phyloP scores from a whole-genome alignment of 306 rosid genomes.

The Senna tora region DNA sequence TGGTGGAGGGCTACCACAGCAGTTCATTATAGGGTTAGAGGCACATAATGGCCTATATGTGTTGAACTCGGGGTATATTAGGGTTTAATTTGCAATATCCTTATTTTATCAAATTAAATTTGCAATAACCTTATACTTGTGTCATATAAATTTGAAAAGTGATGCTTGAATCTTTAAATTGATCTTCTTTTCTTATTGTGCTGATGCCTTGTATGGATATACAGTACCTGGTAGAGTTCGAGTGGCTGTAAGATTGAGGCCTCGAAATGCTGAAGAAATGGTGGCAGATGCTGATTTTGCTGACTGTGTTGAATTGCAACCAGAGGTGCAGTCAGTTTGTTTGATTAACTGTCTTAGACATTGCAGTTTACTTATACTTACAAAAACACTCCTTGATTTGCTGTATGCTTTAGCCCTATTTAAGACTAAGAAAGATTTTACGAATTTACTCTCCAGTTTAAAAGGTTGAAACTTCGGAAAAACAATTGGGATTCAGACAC shows the following conservation, averaged over 20 bases:
- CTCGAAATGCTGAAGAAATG: conserved; percentile 82
- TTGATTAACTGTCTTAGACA: conserved; percentile 17
- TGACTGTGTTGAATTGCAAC: conserved; percentile 87
- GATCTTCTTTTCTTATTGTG: not conserved
- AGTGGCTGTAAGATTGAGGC: conserved; percentile 91
- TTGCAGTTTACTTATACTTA: conserved; percentile 13
- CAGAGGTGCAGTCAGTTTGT: conserved; percentile 66
- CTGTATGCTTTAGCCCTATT: conserved; percentile 10
- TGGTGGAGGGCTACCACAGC: conserved; percentile 6
- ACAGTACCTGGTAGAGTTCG: conserved; percentile 94
- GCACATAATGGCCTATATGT: conserved; percentile 16
- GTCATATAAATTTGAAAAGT: conserved; percentile 22
- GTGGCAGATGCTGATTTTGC: conserved; percentile 92
- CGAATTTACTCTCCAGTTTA: conserved; percentile 62
- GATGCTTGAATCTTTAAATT: conserved; percentile 19
- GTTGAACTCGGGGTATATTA: conserved; percentile 19
- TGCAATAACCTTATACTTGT: not conserved
- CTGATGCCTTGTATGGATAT: conserved; percentile 18
- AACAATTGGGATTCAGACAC: conserved; percentile 97
- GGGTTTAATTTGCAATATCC: conserved; percentile 19
- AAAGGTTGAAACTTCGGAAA: conserved; percentile 88
- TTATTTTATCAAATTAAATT: not conserved
- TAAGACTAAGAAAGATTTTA: conserved; percentile 32
- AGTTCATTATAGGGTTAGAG: conserved; percentile 12
- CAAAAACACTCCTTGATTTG: conserved; percentile 14